Evolutionary conservation across 2,329 filamentous ascomycete genomes (phyloP), one percentile per base, ranked within the genome.

Genomic region (Sporothrix globosa): DNA sequence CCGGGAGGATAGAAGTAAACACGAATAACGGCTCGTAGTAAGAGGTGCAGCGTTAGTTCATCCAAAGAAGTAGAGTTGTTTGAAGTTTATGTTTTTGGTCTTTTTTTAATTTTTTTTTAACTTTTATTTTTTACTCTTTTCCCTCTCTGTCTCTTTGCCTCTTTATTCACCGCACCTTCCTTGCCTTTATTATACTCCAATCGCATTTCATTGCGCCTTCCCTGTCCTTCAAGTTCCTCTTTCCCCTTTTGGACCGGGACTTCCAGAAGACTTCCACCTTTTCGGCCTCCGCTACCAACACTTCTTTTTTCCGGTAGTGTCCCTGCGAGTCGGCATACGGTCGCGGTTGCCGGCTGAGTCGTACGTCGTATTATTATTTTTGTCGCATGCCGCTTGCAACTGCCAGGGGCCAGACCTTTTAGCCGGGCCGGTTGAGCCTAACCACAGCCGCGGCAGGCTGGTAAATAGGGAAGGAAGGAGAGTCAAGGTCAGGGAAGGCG

Each of bases 241-340:
- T 58, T 68, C 41, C 67, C 41, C 46, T 58, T 68, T 68, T 48
- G 66, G 66, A 56, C 52, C 50, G 39, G 66, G 66, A 58, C 66
- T 58, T 68, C 66, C 66, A 68, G 66, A 68, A 58, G 14, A 21
- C 50, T 58, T 68, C 66, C 66, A 68, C 53, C 53, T 27, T 21
- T 68, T 21, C 53, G 39, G 52, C 41, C 54, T 27, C n/a, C 41
- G n/a, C 39, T 39, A 56, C 52, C 39, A 21, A 56, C 39, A 6
- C 19, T 19, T 24, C 52, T 54, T 48, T 61, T 69, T 69, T 41
- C 67, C 67, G 67, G 67, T 52, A 69, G 67, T 69, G n/a, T 30
- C 67, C n/a, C 17, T 44, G 10, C 39, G 44, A 61, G 44, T 52
- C 67, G 54, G 41, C 53, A 69, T 14, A 17, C 24, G 46, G 27